Evolutionary conservation across 2,329 filamentous ascomycete genomes (phyloP).

Genomic region (Fusarium austroafricanum): DNA sequence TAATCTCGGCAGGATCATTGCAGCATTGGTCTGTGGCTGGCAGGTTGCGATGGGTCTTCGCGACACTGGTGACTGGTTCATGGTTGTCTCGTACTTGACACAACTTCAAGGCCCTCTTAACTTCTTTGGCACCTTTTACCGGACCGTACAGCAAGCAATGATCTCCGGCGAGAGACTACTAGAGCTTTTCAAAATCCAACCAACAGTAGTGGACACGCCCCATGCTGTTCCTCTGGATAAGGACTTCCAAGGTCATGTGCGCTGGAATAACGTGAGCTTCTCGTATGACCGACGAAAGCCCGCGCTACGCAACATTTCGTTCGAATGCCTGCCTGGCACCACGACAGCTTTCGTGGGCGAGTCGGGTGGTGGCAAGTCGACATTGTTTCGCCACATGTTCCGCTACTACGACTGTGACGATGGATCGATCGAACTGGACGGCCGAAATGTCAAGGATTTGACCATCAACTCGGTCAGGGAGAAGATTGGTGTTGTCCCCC

Average conservation of each 20-base stretch:
- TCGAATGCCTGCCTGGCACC: slow-evolving; percentile 87
- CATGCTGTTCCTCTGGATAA: slow-evolving; percentile 68
- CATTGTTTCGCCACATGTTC: slow-evolving; percentile 94
- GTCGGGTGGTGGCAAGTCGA: slow-evolving; percentile 97
- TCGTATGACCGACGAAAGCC: slow-evolving; percentile 89
- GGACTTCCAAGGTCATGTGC: slow-evolving; percentile 82
- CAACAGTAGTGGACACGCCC: slow-evolving; percentile 85
- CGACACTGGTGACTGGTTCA: slow-evolving; percentile 77
- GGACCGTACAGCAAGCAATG: slow-evolving; percentile 95
- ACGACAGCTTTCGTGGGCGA: slow-evolving; percentile 97
- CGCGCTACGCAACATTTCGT: slow-evolving; percentile 84
- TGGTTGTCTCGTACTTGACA: slow-evolving; percentile 79
- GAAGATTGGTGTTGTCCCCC: slow-evolving; percentile 95
- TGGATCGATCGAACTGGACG: slow-evolving; percentile 87
- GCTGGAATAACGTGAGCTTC: slow-evolving; percentile 90
- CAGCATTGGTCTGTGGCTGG: slow-evolving; percentile 79
- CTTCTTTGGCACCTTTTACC: slow-evolving; percentile 94
- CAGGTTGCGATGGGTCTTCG: slow-evolving; percentile 77
- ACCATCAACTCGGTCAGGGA: slow-evolving; percentile 93
- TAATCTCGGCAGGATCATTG: slow-evolving; percentile 78
- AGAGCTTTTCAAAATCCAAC: slow-evolving; percentile 95
- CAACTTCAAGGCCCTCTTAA: slow-evolving; percentile 85
- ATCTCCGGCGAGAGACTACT: slow-evolving; percentile 96
- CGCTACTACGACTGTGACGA: slow-evolving; percentile 90
- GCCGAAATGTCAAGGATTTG: slow-evolving; percentile 82